Conservation (phyloP, 1,284 basidiomycete genomes). For the Papiliotrema fonsecae region DNA sequence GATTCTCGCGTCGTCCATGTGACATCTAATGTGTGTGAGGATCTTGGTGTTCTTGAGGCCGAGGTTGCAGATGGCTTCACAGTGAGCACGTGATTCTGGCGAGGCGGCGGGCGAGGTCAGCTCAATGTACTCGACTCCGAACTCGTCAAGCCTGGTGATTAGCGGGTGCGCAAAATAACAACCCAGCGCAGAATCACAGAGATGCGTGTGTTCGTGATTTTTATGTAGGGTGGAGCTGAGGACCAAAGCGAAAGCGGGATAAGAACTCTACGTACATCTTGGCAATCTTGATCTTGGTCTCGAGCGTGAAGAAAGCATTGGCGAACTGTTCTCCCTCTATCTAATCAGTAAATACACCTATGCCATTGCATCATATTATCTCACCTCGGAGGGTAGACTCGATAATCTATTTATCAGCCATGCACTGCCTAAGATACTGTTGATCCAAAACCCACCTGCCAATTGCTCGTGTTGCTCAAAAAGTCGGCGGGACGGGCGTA, state of each 20-base stretch:
- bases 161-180: neutral
- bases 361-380: conserved; percentile 22
- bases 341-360: neutral
- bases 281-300: conserved; percentile 99
- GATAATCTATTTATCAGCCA: conserved; percentile 61
- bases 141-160: conserved; percentile 68
- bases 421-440: too few species aligned
- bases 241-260: neutral
- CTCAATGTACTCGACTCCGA: conserved; percentile 99
- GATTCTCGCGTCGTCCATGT: conserved; percentile 99
- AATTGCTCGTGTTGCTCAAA: conserved; percentile 84
- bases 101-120: conserved; percentile 97
- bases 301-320: conserved; percentile 98
- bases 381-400: conserved; percentile 89
- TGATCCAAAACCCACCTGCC: conserved; percentile 55
- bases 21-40: conserved; percentile 97
- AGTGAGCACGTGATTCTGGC: conserved; percentile 90
- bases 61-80: conserved; percentile 99
- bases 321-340: conserved; percentile 98
- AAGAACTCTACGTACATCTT: conserved; percentile 54
- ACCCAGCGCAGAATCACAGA: too few species aligned
- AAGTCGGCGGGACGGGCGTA: conserved; percentile 86
- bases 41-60: conserved; percentile 79
- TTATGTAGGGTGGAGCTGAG: neutral
- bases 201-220: neutral